phyloP scores from a whole-genome alignment of 305 asterid species.

The Withania somnifera region DNA sequence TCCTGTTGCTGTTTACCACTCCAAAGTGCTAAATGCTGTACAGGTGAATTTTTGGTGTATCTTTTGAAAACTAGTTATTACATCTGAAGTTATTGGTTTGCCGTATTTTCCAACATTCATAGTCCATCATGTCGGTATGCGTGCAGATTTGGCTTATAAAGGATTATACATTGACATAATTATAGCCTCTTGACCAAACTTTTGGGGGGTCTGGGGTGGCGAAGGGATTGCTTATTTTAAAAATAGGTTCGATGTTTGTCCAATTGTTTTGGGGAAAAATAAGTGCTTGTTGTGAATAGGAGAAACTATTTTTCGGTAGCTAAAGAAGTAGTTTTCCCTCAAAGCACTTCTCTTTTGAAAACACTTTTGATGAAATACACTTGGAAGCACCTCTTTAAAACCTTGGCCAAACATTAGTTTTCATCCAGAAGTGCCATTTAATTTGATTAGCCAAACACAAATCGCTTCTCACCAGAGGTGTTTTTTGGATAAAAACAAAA shows the following conservation, averaged over 20 bases:
- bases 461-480: neutral
- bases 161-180: neutral
- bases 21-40: slow-evolving; percentile 26
- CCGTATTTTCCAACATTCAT: neutral
- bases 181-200: neutral
- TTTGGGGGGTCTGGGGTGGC: too few relatives aligned
- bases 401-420: neutral
- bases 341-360: neutral
- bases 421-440: neutral
- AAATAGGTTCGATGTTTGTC: neutral
- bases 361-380: neutral
- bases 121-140: neutral
- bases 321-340: neutral
- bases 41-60: slow-evolving; percentile 11
- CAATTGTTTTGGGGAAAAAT: neutral
- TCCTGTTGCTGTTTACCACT: slow-evolving; percentile 13
- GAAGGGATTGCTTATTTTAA: neutral
- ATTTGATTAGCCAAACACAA: neutral
- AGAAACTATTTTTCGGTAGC: neutral
- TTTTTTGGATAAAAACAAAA: too few relatives aligned
- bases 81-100: neutral
- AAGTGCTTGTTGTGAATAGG: neutral
- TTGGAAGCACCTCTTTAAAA: neutral
- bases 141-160: neutral
- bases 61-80: neutral